Evolutionary conservation across 768 basidiomycete genomes (phyloP), one percentile per base, ranked within the genome.

Genomic region (Rhizopogon roseolus): DNA sequence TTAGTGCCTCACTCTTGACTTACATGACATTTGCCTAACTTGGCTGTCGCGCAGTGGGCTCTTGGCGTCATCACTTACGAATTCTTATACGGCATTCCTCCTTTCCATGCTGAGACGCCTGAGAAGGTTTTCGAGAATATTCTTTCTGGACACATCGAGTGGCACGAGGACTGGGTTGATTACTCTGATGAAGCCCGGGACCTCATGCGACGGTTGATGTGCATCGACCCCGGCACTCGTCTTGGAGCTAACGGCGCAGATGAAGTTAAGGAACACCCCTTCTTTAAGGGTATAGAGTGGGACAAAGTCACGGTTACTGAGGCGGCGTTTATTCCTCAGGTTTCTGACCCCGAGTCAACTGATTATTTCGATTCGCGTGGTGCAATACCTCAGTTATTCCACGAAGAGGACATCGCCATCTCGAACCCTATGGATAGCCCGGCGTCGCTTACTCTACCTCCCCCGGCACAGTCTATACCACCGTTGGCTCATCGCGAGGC

Each of bases 71-170:
- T 99, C 66, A 91, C 93, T 29, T 98, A 99, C 67, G 97, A 99
- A 74, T 98, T 99, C 71, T 72, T 98, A 36, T 98, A 94, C 60
- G 95, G 97, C 4, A 83, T 94, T 34, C 97, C 97, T 27, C 97
- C 97, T 3, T 99, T 99, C 80, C 93, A 98, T 64, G 96, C 92
- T 45, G 94, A 98, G 56, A 90, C 91, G 7, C 96, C 97, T 0
- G 94, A 97, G 68, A 91, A 90, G 71, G 95, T 99, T 4, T 98
- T 99, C 63, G 95, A 97, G 72, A 98, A 98, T 66, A 98, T 98
- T 64, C 79, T 98, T 19, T 97, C 96, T 10, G 87, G 94, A 5
- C 85, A 88, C 29, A 81, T 98, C 64, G 88, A 96, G 55, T 99
- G 95, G 95, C 90, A 97, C 66, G 93, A 97, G 60, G 93, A 96